Conservation (phyloP, 768 basidiomycete genomes). For the Kwoniella bestiolae region DNA sequence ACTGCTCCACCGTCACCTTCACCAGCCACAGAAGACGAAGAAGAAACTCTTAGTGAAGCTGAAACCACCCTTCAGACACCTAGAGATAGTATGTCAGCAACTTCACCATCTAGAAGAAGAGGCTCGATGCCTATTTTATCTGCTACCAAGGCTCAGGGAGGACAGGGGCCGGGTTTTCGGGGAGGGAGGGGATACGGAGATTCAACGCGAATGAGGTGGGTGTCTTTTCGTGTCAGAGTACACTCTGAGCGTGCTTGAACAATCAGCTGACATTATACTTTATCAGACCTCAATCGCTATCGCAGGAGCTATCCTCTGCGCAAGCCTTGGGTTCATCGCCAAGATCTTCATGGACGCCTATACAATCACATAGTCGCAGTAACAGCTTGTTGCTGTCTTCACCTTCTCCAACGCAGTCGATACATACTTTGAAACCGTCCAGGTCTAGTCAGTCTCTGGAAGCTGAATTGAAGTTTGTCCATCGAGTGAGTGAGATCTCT, state of each 20-base stretch:
- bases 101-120: conserved; percentile 28
- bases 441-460: conserved; percentile 84
- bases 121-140: conserved; percentile 35
- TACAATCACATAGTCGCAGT: conserved; percentile 13
- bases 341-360: conserved; percentile 41
- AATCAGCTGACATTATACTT: neutral
- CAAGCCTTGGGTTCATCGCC: conserved; percentile 56
- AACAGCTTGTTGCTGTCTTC: conserved; percentile 35
- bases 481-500: conserved; percentile 62
- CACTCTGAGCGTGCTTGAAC: neutral
- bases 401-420: conserved; percentile 30
- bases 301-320: conserved; percentile 71
- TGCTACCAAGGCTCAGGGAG: conserved; percentile 3
- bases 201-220: conserved; percentile 39
- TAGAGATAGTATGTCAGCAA: conserved; percentile 19
- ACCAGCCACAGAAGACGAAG: conserved; percentile 24
- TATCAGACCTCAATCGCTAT: conserved; percentile 74
- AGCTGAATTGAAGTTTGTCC: conserved; percentile 92
- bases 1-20: conserved; percentile 22
- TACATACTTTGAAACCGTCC: conserved; percentile 58
- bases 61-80: conserved; percentile 41
- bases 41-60: conserved; percentile 23
- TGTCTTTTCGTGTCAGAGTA: neutral
- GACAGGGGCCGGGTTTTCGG: conserved; percentile 49
- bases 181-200: conserved; percentile 55